Base-by-base conservation (phyloP, 345 rosid genomes). In the Lumnitzera racemosa region DNA sequence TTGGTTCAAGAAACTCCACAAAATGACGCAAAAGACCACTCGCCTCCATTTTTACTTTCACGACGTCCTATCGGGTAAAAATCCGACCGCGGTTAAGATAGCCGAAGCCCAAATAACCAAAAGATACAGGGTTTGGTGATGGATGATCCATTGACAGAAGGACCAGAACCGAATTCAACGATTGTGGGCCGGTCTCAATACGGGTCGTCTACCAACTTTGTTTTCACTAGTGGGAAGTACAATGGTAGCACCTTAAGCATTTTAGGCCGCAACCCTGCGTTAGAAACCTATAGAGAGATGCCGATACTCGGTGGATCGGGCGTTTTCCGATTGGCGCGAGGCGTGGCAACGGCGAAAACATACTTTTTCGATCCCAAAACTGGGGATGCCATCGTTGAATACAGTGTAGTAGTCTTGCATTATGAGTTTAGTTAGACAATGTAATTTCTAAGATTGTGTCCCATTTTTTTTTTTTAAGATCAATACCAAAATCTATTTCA, bases 271-370 rank as follows among this genome's bases (percentile, higher is more conserved):
- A 73, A 73, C 52, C 61, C 73, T 20, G 55, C 27, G 14, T 15
- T 47, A 16, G 59, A 68, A 50, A 31, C 58, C 8, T 46, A 60
- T 14, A 66, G 77, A 6, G 74, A 73, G 65, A 51, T 69, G 65
- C 64, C 73, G 10, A 51, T 73, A n/a, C 62, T 69, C 0, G 77
- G 77, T 16, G 77, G 77, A 15, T 68, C 70, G 48, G 73, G 77
- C n/a, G 31, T 55, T 52, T 69, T 73, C 57, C 61, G 73, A 49
- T 43, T 69, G 58, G 77, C 73, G 0, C 55, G 66, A 24, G 77
- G 77, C 5, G 61, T 56, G 54, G 70, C 66, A 5, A 23, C 36
- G 23, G 51, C 67, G 2, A 52, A 53, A 27, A 73, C 70, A 14
- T n/a, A 49, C 29, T 14, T 4, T 43, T 55, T 67, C 36, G 67